phyloP scores from a whole-genome alignment of 2,329 filamentous ascomycete genomes.

The Talaromyces funiculosus region DNA sequence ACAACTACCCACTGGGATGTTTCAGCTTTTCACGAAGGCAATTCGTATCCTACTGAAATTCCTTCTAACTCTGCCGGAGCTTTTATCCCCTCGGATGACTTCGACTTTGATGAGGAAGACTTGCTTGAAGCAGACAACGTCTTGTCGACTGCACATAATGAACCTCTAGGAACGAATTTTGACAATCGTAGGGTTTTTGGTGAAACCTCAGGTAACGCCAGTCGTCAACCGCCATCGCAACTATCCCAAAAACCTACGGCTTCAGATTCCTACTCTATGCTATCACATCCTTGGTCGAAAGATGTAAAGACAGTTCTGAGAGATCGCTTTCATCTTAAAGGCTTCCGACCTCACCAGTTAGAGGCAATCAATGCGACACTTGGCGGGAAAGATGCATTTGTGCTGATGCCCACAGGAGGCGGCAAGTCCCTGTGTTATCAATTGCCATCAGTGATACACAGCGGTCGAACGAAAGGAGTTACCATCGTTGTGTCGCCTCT shows the following conservation, averaged over 20 bases:
- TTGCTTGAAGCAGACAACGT: slow-evolving; percentile 40
- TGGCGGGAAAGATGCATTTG: slow-evolving; percentile 80
- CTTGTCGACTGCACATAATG: slow-evolving; percentile 26
- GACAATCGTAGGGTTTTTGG: slow-evolving; percentile 33
- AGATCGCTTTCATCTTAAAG: slow-evolving; percentile 74
- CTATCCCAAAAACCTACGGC: slow-evolving; percentile 22
- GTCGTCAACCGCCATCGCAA: slow-evolving; percentile 24
- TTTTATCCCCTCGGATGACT: slow-evolving; percentile 9
- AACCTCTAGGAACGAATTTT: slow-evolving; percentile 13
- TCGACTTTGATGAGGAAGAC: slow-evolving; percentile 30
- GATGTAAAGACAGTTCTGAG: slow-evolving; percentile 78
- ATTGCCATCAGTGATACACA: slow-evolving; percentile 75
- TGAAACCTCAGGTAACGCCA: slow-evolving; percentile 37
- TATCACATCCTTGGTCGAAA: slow-evolving; percentile 72
- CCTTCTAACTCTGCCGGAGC: background rate
- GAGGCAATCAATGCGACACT: slow-evolving; percentile 95
- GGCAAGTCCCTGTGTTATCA: slow-evolving; percentile 98
- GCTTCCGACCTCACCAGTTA: slow-evolving; percentile 85
- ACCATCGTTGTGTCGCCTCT: slow-evolving; percentile 94
- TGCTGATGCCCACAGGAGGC: slow-evolving; percentile 95
- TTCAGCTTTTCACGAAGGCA: background rate
- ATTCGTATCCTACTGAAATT: background rate
- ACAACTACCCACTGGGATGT: background rate
- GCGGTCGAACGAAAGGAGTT: slow-evolving; percentile 73
- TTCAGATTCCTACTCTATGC: slow-evolving; percentile 34